These are phyloP conservation scores for Chrysosporium keratinophilum DNA, from an alignment of 2,329 filamentous ascomycete species.

Conservation along the genomic window DNA sequence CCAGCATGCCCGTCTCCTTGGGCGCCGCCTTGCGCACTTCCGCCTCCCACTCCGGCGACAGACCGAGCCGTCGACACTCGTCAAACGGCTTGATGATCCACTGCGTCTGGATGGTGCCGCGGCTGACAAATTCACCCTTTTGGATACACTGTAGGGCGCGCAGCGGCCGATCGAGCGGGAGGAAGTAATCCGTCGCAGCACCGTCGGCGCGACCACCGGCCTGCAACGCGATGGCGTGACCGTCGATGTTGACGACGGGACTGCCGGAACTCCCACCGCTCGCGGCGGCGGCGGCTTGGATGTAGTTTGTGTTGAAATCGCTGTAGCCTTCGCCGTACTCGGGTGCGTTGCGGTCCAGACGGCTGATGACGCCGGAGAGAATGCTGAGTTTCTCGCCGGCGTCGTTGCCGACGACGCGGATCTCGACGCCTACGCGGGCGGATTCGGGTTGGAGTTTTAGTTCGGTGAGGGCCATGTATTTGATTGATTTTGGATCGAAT, in stretches of 20 bases:
- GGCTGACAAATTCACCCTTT: constrained; percentile 60
- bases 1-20: constrained; percentile 90
- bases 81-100: constrained; percentile 97
- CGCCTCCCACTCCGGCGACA: constrained; percentile 77
- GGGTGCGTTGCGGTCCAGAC: constrained; percentile 88
- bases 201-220: constrained; percentile 89
- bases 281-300: constrained; percentile 91
- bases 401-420: constrained; percentile 95
- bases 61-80: constrained; percentile 79
- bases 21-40: constrained; percentile 74
- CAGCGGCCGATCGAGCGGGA: constrained; percentile 81
- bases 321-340: constrained; percentile 97
- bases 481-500: constrained; percentile 91
- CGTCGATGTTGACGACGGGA: constrained; percentile 93
- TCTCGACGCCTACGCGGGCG: constrained; percentile 80
- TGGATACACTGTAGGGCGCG: constrained; percentile 80
- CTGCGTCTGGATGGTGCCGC: constrained; percentile 96
- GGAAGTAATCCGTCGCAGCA: constrained; percentile 93
- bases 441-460: constrained; percentile 74
- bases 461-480: constrained; percentile 85
- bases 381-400: constrained; percentile 98
- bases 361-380: constrained; percentile 90
- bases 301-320: constrained; percentile 95
- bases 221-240: constrained; percentile 82
- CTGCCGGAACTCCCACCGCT: constrained; percentile 97